phyloP scores from a whole-genome alignment of 139 green algal species.

The Chlamydomonas sp. region DNA sequence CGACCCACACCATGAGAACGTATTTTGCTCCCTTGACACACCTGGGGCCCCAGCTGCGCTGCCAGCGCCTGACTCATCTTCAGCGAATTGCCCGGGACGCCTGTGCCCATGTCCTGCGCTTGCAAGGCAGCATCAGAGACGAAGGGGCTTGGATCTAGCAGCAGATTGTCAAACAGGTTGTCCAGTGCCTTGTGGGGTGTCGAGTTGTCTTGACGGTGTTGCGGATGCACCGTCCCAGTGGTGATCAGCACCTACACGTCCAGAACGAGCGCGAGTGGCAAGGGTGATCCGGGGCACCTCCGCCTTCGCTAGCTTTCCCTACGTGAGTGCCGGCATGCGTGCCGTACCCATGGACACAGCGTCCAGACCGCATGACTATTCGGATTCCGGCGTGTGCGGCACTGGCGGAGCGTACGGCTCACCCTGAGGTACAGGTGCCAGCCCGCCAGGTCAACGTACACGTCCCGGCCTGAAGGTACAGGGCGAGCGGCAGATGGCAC shows the following conservation, averaged over 20 bases:
- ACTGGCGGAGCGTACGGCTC: background rate
- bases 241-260: no score
- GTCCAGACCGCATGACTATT: no score
- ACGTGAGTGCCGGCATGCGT: no score
- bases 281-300: no score
- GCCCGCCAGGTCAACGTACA: slow-evolving; percentile 76
- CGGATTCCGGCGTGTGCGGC: no score
- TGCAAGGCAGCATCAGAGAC: background rate
- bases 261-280: no score
- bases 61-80: slow-evolving; percentile 66
- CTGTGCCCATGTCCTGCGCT: slow-evolving; percentile 29
- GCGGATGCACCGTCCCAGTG: no score
- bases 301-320: no score
- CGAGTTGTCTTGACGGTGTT: no score
- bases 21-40: background rate
- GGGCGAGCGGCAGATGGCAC: background rate
- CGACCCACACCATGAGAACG: background rate
- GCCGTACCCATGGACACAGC: no score
- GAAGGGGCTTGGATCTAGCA: background rate
- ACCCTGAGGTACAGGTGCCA: slow-evolving; percentile 73
- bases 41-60: slow-evolving; percentile 54
- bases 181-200: no score
- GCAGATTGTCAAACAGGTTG: no score
- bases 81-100: background rate
- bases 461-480: slow-evolving; percentile 48